Evolutionary conservation across 2,329 filamentous ascomycete species (phyloP).

Genomic region (Phialophora expanda): DNA sequence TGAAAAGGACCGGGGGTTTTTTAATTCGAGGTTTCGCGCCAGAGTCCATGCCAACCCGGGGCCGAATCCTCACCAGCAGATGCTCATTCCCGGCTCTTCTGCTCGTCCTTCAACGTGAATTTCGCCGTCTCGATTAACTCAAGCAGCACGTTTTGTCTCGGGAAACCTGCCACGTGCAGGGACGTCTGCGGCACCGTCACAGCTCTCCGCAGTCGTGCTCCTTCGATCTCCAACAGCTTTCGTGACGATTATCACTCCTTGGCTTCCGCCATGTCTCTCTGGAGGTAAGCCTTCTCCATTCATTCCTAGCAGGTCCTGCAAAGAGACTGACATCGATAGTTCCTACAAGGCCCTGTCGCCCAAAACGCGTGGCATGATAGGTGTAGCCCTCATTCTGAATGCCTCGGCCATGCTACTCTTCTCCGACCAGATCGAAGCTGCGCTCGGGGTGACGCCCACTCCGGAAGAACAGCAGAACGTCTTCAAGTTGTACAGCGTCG

Average conservation of each 20-base stretch:
- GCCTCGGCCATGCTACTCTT: slow-evolving; percentile 37
- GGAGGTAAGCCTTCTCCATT: slow-evolving; percentile 28
- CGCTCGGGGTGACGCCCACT: slow-evolving; percentile 33
- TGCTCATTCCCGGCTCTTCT: no score
- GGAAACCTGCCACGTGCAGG: not conserved
- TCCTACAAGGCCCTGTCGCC: slow-evolving; percentile 38
- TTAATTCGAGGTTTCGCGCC: no score
- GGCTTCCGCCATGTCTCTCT: slow-evolving; percentile 32
- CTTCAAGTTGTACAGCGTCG: slow-evolving; percentile 29
- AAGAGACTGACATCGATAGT: slow-evolving; percentile 22
- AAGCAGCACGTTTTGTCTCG: slow-evolving; percentile 4
- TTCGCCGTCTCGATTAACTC: not conserved
- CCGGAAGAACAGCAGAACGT: slow-evolving; percentile 28
- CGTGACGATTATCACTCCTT: not conserved
- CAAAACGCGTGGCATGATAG: slow-evolving; percentile 37
- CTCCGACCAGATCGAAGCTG: slow-evolving; percentile 38
- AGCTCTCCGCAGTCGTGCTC: not conserved
- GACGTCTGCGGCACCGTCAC: not conserved
- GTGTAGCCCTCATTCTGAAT: slow-evolving; percentile 38
- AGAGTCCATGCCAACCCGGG: no score
- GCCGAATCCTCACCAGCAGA: no score
- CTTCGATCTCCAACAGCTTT: not conserved
- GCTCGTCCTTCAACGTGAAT: no score
- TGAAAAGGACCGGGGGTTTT: no score
- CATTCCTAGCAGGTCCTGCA: not conserved